Base-by-base conservation (phyloP, 495 filamentous ascomycete genomes). In the Lasiosphaeris hirsuta region DNA sequence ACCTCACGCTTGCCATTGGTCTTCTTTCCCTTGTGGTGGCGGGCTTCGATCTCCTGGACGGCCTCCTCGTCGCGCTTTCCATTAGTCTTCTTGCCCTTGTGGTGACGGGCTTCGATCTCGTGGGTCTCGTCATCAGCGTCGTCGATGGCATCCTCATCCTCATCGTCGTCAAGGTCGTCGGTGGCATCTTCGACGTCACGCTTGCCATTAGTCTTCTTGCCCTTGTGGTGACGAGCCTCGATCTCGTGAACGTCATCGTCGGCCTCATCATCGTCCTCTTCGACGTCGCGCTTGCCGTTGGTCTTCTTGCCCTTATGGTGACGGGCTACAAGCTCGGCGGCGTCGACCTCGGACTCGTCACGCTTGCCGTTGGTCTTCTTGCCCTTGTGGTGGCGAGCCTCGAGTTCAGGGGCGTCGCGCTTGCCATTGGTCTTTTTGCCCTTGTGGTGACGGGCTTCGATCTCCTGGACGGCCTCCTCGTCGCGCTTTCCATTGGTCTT, bases 401-500 rank as follows among this genome's bases (percentile, higher is more conserved):
- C 56, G 38, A 61, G 46, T 10, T 58, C 58, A 23, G 23, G 57
- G 9, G 57, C 46, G 0, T 57, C 54, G 37, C 54, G 10, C 51
- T 58, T 43, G 10, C 51, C 48, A 15, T 50, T 56, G 4, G 39
- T 60, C 41, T 62, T 64, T 39, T 59, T 55, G 50, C 62, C 62
- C 19, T 57, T 40, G 35, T 70, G 66, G 19, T 70, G 66, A 18
- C 53, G 64, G 51, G 46, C 64, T 51, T 35, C 64, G 58, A 33
- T 53, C 50, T 39, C 49, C 11, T 11, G 35, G 30, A 1, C 35
- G 3, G 23, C 23, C 23, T 30, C 23, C 5, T 30, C 23, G 23
- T 30, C 23, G 23, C 23, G 23, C 23, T 30, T 30, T 30, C 23
- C 23, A 30, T 51, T 34, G n/a, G 8, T 35, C 34, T 51, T 36